phyloP scores from a whole-genome alignment of 371 early-diverging fungal species.

The Syncephalastrum contaminatum region DNA sequence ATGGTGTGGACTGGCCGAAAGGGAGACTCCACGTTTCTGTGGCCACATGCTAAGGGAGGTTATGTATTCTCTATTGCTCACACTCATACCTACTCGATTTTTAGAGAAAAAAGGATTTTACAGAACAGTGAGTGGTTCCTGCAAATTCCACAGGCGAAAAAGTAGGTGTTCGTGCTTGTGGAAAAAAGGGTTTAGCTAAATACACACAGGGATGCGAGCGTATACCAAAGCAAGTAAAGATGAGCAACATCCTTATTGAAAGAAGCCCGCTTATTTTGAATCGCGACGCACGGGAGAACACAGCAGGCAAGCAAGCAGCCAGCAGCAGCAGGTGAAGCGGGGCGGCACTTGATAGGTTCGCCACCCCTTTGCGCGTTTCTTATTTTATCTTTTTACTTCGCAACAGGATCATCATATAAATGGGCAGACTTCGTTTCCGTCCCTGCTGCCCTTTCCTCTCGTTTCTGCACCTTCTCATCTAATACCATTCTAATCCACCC shows the following conservation, averaged over 20 bases:
- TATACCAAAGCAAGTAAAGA: no score
- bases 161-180: neutral
- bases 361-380: slow-evolving; percentile 14
- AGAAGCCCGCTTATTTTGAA: no score
- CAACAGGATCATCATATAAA: slow-evolving; percentile 13
- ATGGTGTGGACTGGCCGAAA: slow-evolving; percentile 10
- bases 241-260: no score
- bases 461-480: slow-evolving; percentile 6
- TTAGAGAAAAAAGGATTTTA: slow-evolving; percentile 11
- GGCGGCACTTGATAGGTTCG: slow-evolving; percentile 9
- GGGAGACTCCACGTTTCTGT: slow-evolving; percentile 19
- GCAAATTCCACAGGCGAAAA: neutral
- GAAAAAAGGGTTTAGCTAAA: neutral
- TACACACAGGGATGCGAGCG: no score
- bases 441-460: slow-evolving; percentile 10
- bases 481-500: slow-evolving; percentile 6
- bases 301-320: no score
- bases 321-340: no score
- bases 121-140: neutral
- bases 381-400: slow-evolving; percentile 6
- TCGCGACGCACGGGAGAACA: no score
- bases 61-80: neutral
- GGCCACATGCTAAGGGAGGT: slow-evolving; percentile 21
- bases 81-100: slow-evolving; percentile 1
- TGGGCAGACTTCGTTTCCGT: neutral